Evolutionary conservation across 495 filamentous ascomycete genomes (phyloP), one percentile per base, ranked within the genome.

Genomic region (Annulohypoxylon maeteangense): DNA sequence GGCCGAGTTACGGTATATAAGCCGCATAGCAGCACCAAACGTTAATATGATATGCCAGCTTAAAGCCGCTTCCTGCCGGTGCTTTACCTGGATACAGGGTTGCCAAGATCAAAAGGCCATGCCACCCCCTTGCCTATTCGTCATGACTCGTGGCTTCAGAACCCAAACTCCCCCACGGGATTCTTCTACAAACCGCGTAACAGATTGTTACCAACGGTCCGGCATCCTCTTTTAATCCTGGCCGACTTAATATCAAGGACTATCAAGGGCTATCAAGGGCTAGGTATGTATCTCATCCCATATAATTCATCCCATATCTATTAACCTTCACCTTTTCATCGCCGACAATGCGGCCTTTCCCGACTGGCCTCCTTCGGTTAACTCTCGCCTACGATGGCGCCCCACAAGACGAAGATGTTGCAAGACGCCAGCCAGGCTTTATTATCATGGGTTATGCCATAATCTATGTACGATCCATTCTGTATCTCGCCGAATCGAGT

Each of bases 71-170:
- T 54, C 57, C 62, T 58, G 63, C 50, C 42, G 62, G 29, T 59
- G 47, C 29, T 60, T 67, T 67, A 66, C 69, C 63, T 72, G 69
- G 69, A 67, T 72, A 51, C 7, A 54, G 53, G 42, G 58, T 36
- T 62, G 68, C 68, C 69, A 63, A 71, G 62, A 32, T 67, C 62
- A 45, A 31, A 45, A 57, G 22, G 40, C 50, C 50, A 65, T 50
- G 51, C 59, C 45, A 54, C 67, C 62, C 61, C 61, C 47, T 56
- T 60, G 55, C 25, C 47, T 51, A 18, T 56, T 66, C 38, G 54
- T 65, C 56, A 50, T 59, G 67, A 29, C 67, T 53, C 48, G 48
- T 53, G 48, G 48, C 53, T 47, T 70, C 31, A 36, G 40, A 53
- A 23, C 60, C 62, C 53, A 58, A 34, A 45, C 23, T 47, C 45